Evolutionary conservation across 2,329 filamentous ascomycete genomes (phyloP), one percentile per base, ranked within the genome.

Genomic region (Claviceps sp.): DNA sequence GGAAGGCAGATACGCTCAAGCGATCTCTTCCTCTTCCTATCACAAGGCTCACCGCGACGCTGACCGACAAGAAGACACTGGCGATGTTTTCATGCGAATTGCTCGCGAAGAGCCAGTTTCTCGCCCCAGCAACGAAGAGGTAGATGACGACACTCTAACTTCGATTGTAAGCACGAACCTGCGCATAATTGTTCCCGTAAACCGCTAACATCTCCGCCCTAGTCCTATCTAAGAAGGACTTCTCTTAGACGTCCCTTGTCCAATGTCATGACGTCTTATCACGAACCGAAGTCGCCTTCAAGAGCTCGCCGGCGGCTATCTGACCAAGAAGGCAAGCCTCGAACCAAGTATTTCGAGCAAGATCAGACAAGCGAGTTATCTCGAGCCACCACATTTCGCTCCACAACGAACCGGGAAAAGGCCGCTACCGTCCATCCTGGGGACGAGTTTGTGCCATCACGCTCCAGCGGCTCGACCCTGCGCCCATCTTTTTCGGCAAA

Each of bases 31-130:
- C 16, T 10, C 40, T 34, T n/a, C 30, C 16, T 52, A 55, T 11
- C 38, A 50, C n/a, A 24, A 26, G 26, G 22, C 42, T 11, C 30
- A 34, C 10, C 30, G 30, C 40, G 43, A 46, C 14, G n/a, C 39
- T 17, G 50, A 48, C 39, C 39, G 53, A 41, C 39, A 50, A 43
- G 78, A 81, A 51, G 78, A 80, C 56, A 76, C 72, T 3, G 76
- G 75, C 41, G 78, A 82, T 56, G 67, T 81, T 42, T 82, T 81
- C 56, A 71, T 82, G 54, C 74, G 70, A 51, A 81, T 82, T 54
- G 78, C 78, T 13, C 69, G 73, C 11, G 76, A 81, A 54, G 77
- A 80, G 55, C 57, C 71, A 14, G 59, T 63, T 16, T 70, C 67
- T 47, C 71, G 68, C 49, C 59, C 61, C 17, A 68, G 70, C 44